Evolutionary conservation across 2,329 filamentous ascomycete species (phyloP).

Genomic region (Chrysoporthe cubensis): DNA sequence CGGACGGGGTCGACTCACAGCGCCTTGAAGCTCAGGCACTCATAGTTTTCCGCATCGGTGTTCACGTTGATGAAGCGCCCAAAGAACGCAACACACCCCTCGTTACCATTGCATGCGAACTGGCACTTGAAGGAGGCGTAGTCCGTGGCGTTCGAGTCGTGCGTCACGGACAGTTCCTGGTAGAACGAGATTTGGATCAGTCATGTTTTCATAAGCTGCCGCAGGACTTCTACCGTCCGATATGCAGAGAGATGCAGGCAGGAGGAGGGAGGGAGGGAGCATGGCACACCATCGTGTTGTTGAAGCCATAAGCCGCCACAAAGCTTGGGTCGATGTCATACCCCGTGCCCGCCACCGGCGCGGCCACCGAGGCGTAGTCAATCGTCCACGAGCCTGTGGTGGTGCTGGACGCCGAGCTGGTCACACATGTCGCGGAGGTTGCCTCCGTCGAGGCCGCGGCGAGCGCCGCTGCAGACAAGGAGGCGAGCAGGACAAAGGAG

Average conservation of each 20-base stretch:
- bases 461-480: conserved; percentile 5
- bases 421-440: conserved; percentile 19
- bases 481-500: not conserved
- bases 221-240: not conserved
- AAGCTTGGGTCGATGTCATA: conserved; percentile 27
- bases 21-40: conserved; percentile 27
- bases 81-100: conserved; percentile 35
- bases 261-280: not conserved
- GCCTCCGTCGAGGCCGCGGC: not conserved
- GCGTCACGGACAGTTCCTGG: conserved; percentile 28
- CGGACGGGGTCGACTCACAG: conserved; percentile 23
- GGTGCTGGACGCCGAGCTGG: conserved; percentile 10
- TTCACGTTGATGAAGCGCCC: conserved; percentile 32
- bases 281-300: conserved; percentile 24
- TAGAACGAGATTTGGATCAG: not conserved
- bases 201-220: not conserved
- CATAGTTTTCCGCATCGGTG: conserved; percentile 22
- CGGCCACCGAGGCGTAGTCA: conserved; percentile 19
- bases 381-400: conserved; percentile 7
- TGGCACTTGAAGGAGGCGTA: conserved; percentile 39
- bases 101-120: conserved; percentile 35
- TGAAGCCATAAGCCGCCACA: conserved; percentile 15
- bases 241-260: not conserved
- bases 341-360: conserved; percentile 9
- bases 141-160: conserved; percentile 28